Base-by-base conservation (phyloP, 1,284 basidiomycete species). In the Ganoderma lingzhi region DNA sequence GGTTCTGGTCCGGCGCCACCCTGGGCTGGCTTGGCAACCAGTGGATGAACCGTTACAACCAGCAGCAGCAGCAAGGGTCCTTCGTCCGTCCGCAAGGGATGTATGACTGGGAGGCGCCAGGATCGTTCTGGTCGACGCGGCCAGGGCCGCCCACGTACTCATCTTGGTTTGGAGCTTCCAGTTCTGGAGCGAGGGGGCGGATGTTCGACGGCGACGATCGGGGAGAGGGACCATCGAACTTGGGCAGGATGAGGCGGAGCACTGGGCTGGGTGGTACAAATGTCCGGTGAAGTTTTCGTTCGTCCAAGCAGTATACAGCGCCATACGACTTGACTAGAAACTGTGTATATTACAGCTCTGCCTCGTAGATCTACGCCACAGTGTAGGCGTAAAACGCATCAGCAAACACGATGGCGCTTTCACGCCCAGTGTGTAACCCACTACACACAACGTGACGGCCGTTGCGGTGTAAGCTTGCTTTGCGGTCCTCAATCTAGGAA, bases 1-100 rank as follows among this genome's bases (percentile, higher is more conserved):
- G 94, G 1, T 96, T 96, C 78, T 95, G 91, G 92, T 91, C 90
- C 0, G 95, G 95, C 17, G 86, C 92, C 14, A 86, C 87, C 0
- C 76, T 91, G 0, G 94, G 93, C 8, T 90, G 90, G 48, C 78
- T 91, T 0, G 91, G 88, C 0, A 86, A 87, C 28, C 87, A 89
- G 73, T 75, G 90, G 9, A 82, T 84, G 76, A 89, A 87, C 72
- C 80, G 84, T 32, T 74, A 76, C 30, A 58, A 70, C 60, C 70
- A 71, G 39, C 73, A 69, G 51, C 73, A 69, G 51, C 71, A 62
- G 61, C 70, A 62, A 71, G 69, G 67, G 19, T 65, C 63, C 56
- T 23, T 41, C 19, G 45, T 30, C 48, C 73, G 68, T 70, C 71
- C 56, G 70, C 78, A 32, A 84, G 83, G 72, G 63, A 73, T 67